Percentiles rank a stretch among this genome's conserved stretches.
phyloP scores from a whole-genome alignment of 2,329 filamentous ascomycete species.

The Emmonsia crescens region DNA sequence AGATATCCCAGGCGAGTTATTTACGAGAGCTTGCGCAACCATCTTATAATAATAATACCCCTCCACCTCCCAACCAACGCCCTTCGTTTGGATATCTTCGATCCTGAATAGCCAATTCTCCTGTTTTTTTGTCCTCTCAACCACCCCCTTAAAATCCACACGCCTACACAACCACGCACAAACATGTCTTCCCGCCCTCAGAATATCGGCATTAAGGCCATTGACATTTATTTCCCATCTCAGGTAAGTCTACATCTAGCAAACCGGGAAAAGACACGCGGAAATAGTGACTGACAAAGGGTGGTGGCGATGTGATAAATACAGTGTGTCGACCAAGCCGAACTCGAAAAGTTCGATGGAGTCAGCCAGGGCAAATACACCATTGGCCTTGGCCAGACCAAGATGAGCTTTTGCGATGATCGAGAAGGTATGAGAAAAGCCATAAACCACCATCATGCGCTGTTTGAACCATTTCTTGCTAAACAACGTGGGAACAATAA shows the following conservation, averaged over 20 bases:
- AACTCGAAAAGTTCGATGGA: conserved; percentile 80
- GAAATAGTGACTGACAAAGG: conserved; percentile 8
- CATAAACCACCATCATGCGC: neutral
- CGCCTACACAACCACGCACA: too few species aligned
- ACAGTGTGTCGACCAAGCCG: conserved; percentile 72
- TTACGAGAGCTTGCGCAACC: neutral
- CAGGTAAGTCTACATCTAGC: conserved; percentile 48
- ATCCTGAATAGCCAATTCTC: neutral
- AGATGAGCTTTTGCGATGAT: conserved; percentile 88
- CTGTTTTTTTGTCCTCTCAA: neutral
- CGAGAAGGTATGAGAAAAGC: conserved; percentile 56
- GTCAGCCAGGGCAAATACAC: conserved; percentile 76
- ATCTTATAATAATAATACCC: neutral
- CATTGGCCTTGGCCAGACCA: conserved; percentile 81
- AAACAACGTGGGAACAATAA: conserved; percentile 23
- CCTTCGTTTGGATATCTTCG: neutral
- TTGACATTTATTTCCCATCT: conserved; percentile 78
- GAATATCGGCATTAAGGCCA: conserved; percentile 88
- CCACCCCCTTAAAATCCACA: neutral
- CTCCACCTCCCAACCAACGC: neutral
- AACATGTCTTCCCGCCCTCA: conserved; percentile 65
- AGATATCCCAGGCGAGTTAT: neutral
- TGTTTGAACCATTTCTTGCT: neutral
- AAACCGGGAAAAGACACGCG: neutral
- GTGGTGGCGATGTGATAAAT: conserved; percentile 9